Percentiles rank a stretch among this genome's conserved stretches.
Conservation (phyloP, 2,329 filamentous ascomycete genomes). For the Emergomyces africanus region DNA sequence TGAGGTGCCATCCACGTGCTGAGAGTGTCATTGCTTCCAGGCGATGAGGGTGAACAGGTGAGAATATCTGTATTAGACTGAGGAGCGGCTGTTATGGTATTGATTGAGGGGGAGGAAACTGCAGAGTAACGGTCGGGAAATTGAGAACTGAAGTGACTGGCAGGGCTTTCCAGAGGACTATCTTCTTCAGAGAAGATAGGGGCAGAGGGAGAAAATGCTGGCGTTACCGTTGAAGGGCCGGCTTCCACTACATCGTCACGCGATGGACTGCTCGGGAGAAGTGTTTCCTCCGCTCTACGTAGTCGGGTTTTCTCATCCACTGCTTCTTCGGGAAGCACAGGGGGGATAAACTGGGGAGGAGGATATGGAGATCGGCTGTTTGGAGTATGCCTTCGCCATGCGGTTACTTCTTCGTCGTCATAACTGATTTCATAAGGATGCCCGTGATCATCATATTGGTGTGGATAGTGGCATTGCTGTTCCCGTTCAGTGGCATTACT, state of each 20-base stretch:
- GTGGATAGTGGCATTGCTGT: slow-evolving; percentile 8
- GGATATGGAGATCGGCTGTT: slow-evolving; percentile 1
- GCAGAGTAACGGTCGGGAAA: not conserved
- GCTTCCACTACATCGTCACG: slow-evolving; percentile 25
- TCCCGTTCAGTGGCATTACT: slow-evolving; percentile 12
- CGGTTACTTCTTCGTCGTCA: not conserved
- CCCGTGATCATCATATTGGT: not conserved
- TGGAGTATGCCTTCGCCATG: slow-evolving; percentile 3
- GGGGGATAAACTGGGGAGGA: slow-evolving; percentile 12
- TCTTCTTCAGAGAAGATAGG: slow-evolving; percentile 36
- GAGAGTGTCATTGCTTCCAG: slow-evolving; percentile 27
- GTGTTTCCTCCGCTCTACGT: slow-evolving; percentile 59
- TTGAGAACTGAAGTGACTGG: not conserved
- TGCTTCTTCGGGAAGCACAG: slow-evolving; percentile 45
- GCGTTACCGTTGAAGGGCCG: slow-evolving; percentile 32
- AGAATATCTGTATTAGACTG: slow-evolving; percentile 2
- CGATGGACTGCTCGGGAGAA: slow-evolving; percentile 71
- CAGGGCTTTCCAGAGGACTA: slow-evolving; percentile 27
- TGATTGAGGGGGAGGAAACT: slow-evolving; percentile 18
- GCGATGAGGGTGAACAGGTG: slow-evolving; percentile 8
- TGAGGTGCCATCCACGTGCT: slow-evolving; percentile 5
- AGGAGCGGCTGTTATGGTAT: slow-evolving; percentile 15
- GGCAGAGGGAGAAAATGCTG: slow-evolving; percentile 29
- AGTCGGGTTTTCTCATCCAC: slow-evolving; percentile 74
- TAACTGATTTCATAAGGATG: slow-evolving; percentile 1